Evolutionary conservation across 2,329 filamentous ascomycete genomes (phyloP), one percentile per base, ranked within the genome.

Genomic region (Aspergillus ochraceoroseus): DNA sequence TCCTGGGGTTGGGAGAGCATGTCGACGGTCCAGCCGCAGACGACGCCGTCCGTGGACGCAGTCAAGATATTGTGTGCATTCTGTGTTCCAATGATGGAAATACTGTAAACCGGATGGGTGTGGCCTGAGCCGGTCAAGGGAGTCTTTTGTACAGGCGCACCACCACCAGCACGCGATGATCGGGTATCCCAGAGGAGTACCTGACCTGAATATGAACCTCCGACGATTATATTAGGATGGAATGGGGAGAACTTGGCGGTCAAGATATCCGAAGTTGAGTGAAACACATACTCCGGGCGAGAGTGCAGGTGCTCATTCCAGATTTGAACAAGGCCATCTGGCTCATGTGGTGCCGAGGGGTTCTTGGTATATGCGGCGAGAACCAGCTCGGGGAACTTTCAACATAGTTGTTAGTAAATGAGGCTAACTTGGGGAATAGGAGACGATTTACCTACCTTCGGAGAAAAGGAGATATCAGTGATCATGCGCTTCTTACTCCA

Each of bases 1-100:
- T 98, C 92, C 66, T 96, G 90, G 0, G 92, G 92, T 64, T 95
- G 87, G 1, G 90, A 87, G 46, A 98, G 85, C 80, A 98, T 96
- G 64, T 98, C 94, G 49, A 95, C 87, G 40, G 86, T 89, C 92
- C 92, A 98, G 32, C 89, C 87, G 64, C 92, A 98, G 28, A 96
- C 87, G 7, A 94, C 87, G 39, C 92, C 92, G 59, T 98, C 92
- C 0, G 92, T 98, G 1, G 88, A 95, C 62, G 87, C 90, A 22
- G 89, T 95, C 55, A 98, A 85, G 61, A 98, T 95, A 65, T 96
- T 98, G 70, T 95, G 95, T 44, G 92, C 92, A 63, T 98, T 98
- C 61, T 96, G 92, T 0, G 94, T 98, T 49, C 92, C 92, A 34
- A 98, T 87, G 40, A 98, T 94, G 48, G 92, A 86, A 42, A 98